Evolutionary conservation across 1,139 yeast species (phyloP).

Genomic region (Wickerhamomyces sp.): DNA sequence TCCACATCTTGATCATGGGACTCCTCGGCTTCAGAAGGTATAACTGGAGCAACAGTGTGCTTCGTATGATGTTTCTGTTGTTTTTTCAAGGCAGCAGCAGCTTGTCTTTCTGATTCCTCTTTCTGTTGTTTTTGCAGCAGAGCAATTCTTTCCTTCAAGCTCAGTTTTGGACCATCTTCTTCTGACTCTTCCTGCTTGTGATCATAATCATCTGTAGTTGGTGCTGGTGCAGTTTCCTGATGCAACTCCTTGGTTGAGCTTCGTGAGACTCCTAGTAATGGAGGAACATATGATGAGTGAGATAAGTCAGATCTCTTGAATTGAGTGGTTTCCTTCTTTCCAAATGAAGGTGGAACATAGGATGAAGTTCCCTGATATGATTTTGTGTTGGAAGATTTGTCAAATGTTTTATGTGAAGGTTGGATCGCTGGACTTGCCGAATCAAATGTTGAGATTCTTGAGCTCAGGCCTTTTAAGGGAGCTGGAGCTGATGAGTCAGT

Average conservation of each 20-base stretch:
- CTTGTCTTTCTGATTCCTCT: conserved; percentile 74
- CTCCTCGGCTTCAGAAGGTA: background rate
- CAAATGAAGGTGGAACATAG: conserved; percentile 36
- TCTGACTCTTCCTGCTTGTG: conserved; percentile 35
- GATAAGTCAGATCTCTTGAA: conserved; percentile 12
- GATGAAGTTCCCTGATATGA: conserved; percentile 33
- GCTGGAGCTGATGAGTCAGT: conserved; percentile 3
- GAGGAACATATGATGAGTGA: conserved; percentile 24
- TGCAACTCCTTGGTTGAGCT: conserved; percentile 5
- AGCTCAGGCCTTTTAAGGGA: conserved; percentile 5
- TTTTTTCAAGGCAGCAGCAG: conserved; percentile 53
- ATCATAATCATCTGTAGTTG: conserved; percentile 14
- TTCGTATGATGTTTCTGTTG: conserved; percentile 42
- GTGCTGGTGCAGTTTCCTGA: conserved; percentile 18
- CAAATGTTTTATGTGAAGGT: conserved; percentile 19
- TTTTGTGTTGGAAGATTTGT: conserved; percentile 8
- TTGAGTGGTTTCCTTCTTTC: conserved; percentile 6
- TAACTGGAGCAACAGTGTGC: conserved; percentile 19
- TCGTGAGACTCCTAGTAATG: conserved; percentile 13
- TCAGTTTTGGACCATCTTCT: conserved; percentile 63
- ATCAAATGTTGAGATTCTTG: conserved; percentile 15
- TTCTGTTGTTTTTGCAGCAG: conserved; percentile 76
- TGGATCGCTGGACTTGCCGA: conserved; percentile 12
- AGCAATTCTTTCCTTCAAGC: conserved; percentile 83
- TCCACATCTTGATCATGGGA: background rate